Evolutionary conservation across 2,329 filamentous ascomycete genomes (phyloP), one percentile per base, ranked within the genome.

Genomic region (Zymoseptoria pseudotritici): DNA sequence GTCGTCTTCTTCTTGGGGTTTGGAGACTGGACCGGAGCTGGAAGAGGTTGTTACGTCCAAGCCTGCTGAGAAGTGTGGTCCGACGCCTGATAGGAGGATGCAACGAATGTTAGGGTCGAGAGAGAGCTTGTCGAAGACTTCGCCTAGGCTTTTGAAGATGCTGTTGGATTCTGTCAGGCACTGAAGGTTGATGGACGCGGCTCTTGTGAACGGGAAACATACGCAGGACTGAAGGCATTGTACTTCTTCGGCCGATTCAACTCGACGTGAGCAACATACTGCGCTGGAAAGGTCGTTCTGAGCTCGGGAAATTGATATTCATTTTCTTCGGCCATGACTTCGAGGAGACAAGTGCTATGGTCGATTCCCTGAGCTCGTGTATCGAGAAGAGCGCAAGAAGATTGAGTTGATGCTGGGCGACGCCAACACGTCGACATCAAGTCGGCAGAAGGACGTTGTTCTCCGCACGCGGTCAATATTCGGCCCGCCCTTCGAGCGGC

Each of bases 211-310:
- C 10, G 2, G 17, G 26, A 9, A 5, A 62, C 60, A 9, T 50
- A 63, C 63, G 56, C 63, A 3, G 61, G 56, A 66, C 85, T 83
- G 74, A 96, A 97, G 63, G 92, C 86, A 74, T 97, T 97, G 73
- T 96, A 79, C 78, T 96, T 96, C 66, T 84, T 76, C 1, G 91
- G 85, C 1, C 91, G 84, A 78, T 95, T 93, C 76, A 96, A 94
- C 76, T 97, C 88, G 60, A 97, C 88, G 13, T 52, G 50, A 24
- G 50, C 52, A 6, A 53, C 22, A 5, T 26, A 53, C 29, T 22
- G 52, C 52, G 52, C 52, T 11, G 52, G 52, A 8, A 26, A 53
- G 22, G 52, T 53, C 11, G 13, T 53, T 10, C 13, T 19, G 22
- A 53, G 52, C 10, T 53, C 52, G n/a, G 52, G 52, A 29, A 53